A percentile compares a stretch with the other conserved stretches of the same genome.
Conservation (phyloP, 768 basidiomycete genomes). For the Phylloporus scabripes region DNA sequence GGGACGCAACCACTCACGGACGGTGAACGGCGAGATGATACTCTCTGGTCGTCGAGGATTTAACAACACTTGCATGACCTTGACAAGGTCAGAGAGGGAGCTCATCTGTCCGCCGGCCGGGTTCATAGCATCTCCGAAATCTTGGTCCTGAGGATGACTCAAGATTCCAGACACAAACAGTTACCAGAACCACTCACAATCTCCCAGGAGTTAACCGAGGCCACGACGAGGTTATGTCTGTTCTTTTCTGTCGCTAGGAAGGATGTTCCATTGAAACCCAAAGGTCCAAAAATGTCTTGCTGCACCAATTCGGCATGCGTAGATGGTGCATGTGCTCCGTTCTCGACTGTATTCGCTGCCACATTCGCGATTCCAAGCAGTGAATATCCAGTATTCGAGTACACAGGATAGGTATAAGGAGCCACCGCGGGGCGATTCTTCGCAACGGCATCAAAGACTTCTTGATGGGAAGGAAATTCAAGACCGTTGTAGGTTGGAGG, state of each 20-base stretch:
- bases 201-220: constrained; percentile 31
- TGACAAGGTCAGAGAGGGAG: constrained; percentile 42
- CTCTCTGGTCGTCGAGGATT: constrained; percentile 35
- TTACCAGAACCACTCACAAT: constrained; percentile 26
- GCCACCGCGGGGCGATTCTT: constrained; percentile 36
- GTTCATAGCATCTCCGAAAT: constrained; percentile 37
- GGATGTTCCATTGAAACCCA: constrained; percentile 40
- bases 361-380: constrained; percentile 34
- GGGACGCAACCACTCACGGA: constrained; percentile 42
- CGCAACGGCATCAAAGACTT: constrained; percentile 34
- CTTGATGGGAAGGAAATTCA: constrained; percentile 28
- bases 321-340: constrained; percentile 15
- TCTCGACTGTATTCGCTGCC: constrained; percentile 25
- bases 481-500: constrained; percentile 29
- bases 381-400: constrained; percentile 36
- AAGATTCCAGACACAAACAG: neutral
- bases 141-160: constrained; percentile 30
- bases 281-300: constrained; percentile 45
- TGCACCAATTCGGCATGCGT: constrained; percentile 42
- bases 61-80: constrained; percentile 41
- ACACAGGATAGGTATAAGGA: constrained; percentile 41
- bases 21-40: constrained; percentile 29
- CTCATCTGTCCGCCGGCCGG: constrained; percentile 48
- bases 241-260: constrained; percentile 37
- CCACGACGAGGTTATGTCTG: constrained; percentile 35